Conservation (phyloP, 306 rosid species). For the Vachellia collinsii region DNA sequence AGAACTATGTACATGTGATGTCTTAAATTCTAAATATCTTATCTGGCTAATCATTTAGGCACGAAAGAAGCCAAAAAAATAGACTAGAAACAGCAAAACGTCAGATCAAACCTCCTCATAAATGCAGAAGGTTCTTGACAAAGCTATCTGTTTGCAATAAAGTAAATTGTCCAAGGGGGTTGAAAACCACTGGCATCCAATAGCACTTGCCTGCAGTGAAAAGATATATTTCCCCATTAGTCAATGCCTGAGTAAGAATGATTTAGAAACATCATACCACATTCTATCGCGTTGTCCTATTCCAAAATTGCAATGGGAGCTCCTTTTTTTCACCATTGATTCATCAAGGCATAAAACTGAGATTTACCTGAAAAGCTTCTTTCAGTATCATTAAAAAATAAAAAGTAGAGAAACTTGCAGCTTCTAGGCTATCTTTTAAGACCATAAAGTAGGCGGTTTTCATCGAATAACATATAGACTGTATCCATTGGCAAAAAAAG, state of each 20-base stretch:
- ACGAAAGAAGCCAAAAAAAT: constrained; percentile 34
- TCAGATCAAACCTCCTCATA: constrained; percentile 74
- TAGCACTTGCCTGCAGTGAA: constrained; percentile 59
- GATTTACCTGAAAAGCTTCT: not conserved
- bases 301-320: not conserved
- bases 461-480: constrained; percentile 3
- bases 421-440: constrained; percentile 9
- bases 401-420: not conserved
- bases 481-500: no score
- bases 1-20: not conserved
- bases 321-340: not conserved
- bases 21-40: constrained; percentile 4
- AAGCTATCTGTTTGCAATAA: constrained; percentile 68
- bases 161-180: constrained; percentile 51
- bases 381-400: not conserved
- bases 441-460: constrained; percentile 7
- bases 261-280: not conserved
- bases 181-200: constrained; percentile 86
- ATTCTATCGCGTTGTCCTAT: not conserved
- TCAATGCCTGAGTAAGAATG: not conserved
- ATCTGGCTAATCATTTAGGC: constrained; percentile 16
- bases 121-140: constrained; percentile 86
- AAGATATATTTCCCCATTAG: constrained; percentile 25
- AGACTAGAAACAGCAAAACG: constrained; percentile 23
- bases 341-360: not conserved